A percentile compares a stretch with the other conserved stretches of the same genome.
phyloP scores from a whole-genome alignment of 2,329 filamentous ascomycete genomes.

The Chrysoporthe puriensis region DNA sequence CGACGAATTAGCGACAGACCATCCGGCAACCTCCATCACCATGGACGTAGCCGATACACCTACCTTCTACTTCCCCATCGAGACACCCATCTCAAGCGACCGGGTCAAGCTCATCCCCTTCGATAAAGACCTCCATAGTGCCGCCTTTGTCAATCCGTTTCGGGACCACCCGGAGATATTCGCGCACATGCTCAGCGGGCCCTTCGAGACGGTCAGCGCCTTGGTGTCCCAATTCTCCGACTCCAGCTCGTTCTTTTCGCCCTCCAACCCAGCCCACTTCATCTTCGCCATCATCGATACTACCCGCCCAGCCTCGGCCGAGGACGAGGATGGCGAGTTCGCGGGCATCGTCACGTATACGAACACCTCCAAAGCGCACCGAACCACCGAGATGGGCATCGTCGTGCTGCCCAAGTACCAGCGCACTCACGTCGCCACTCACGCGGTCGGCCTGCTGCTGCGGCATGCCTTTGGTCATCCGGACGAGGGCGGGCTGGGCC shows the following conservation, averaged over 20 bases:
- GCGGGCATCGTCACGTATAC: slow-evolving; percentile 37
- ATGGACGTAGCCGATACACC: neutral
- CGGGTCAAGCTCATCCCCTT: slow-evolving; percentile 31
- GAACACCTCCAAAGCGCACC: slow-evolving; percentile 30
- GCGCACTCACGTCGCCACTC: slow-evolving; percentile 40
- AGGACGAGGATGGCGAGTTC: slow-evolving; percentile 36
- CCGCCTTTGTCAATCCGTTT: slow-evolving; percentile 20
- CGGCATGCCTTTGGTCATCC: slow-evolving; percentile 33
- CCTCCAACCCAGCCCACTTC: slow-evolving; percentile 24
- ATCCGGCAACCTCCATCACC: neutral
- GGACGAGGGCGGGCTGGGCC: slow-evolving; percentile 32
- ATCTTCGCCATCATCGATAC: slow-evolving; percentile 38
- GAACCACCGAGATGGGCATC: slow-evolving; percentile 41
- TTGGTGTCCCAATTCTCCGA: slow-evolving; percentile 29
- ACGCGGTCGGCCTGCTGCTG: slow-evolving; percentile 40
- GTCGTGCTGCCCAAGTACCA: slow-evolving; percentile 40
- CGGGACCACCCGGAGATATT: slow-evolving; percentile 30
- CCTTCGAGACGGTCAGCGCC: slow-evolving; percentile 28
- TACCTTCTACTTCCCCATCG: slow-evolving; percentile 21
- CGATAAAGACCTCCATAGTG: slow-evolving; percentile 30
- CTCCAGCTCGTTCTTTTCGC: slow-evolving; percentile 10
- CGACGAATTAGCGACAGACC: neutral
- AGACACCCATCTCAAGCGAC: slow-evolving; percentile 31
- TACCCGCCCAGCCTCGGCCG: slow-evolving; percentile 31
- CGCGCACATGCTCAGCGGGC: slow-evolving; percentile 31